Conservation (phyloP, 352 stramenopile species). For the Phytophthora melonis region DNA sequence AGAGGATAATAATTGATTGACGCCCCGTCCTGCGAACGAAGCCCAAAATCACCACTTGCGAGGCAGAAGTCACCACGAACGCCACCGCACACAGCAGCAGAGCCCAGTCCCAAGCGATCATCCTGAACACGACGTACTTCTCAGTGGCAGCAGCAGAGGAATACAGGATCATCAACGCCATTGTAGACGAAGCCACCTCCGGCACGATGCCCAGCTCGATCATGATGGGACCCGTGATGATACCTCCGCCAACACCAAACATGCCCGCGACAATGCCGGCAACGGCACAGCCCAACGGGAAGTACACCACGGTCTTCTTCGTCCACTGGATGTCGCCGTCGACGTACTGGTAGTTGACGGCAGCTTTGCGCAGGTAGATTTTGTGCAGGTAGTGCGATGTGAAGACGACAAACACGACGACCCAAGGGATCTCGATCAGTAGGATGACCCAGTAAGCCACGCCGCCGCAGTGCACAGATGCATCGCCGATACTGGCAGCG, state of each 20-base stretch:
- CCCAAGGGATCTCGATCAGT: conserved; percentile 57
- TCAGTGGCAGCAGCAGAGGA: conserved; percentile 50
- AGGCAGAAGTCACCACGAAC: conserved; percentile 59
- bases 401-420: conserved; percentile 48
- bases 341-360: conserved; percentile 43
- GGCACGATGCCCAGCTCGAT: conserved; percentile 67
- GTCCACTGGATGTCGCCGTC: conserved; percentile 53
- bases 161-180: conserved; percentile 61
- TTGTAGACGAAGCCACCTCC: conserved; percentile 58
- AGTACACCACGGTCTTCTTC: conserved; percentile 40
- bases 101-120: conserved; percentile 61
- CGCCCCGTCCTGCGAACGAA: conserved; percentile 54
- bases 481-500: conserved; percentile 36
- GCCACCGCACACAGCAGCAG: conserved; percentile 41
- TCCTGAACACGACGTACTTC: conserved; percentile 59
- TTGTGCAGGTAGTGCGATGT: conserved; percentile 37
- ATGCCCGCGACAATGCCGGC: conserved; percentile 56
- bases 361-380: conserved; percentile 43
- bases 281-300: conserved; percentile 45
- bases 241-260: conserved; percentile 61
- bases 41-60: conserved; percentile 56
- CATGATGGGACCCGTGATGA: conserved; percentile 69
- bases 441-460: conserved; percentile 59
- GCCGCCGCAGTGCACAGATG: conserved; percentile 42
- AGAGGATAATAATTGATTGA: conserved; percentile 66